phyloP scores from a whole-genome alignment of 176 grass and related monocot species.

The Oryza longistaminata region DNA sequence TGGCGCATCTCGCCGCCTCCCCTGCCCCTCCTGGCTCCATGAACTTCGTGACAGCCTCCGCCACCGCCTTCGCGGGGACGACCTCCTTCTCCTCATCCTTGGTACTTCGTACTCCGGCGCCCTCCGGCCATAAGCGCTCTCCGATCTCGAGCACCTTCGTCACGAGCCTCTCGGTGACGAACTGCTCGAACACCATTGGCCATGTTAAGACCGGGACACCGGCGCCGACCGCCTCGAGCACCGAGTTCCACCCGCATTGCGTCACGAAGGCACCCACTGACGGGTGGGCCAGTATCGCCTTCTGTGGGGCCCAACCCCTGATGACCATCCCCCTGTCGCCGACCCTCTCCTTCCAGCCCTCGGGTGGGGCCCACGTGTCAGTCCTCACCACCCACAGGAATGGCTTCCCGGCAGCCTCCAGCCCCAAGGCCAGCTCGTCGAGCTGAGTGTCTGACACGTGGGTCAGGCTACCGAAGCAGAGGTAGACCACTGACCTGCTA shows the following conservation, averaged over 20 bases:
- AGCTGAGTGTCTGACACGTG: conserved; percentile 20
- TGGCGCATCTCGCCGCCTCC: conserved; percentile 17
- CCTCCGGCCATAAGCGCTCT: background rate
- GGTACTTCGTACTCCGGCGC: background rate
- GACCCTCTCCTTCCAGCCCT: conserved; percentile 16
- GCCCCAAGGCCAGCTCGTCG: conserved; percentile 29
- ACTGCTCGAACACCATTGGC: conserved; percentile 47
- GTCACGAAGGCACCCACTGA: conserved; percentile 29
- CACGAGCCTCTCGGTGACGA: conserved; percentile 32
- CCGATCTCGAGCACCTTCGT: background rate
- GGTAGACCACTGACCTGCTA: conserved; percentile 11
- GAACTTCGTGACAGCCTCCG: background rate
- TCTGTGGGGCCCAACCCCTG: conserved; percentile 35
- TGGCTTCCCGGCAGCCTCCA: conserved; percentile 21
- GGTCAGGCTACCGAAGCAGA: conserved; percentile 46
- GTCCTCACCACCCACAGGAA: conserved; percentile 42
- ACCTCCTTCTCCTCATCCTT: background rate
- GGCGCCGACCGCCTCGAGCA: conserved; percentile 11
- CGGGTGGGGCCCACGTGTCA: background rate
- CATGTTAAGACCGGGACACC: background rate
- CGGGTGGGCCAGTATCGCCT: conserved; percentile 2
- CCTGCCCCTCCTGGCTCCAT: background rate
- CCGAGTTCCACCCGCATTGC: conserved; percentile 10
- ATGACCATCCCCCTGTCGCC: conserved; percentile 10
- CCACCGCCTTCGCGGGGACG: background rate